phyloP scores from a whole-genome alignment of 352 stramenopile genomes.

The Phytophthora uliginosa region DNA sequence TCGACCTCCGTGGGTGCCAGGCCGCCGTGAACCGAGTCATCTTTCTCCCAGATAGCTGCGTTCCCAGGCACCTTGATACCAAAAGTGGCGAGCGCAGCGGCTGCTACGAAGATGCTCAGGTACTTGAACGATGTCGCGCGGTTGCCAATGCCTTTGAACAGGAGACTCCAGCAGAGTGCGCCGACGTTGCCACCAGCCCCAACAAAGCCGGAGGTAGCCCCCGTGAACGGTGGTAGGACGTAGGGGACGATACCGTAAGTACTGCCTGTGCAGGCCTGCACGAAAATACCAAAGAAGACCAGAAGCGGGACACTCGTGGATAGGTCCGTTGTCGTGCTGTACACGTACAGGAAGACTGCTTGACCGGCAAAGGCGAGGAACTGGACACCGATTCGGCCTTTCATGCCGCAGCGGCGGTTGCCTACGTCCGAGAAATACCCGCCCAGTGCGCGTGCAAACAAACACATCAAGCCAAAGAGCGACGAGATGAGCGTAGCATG shows the following conservation, averaged over 20 bases:
- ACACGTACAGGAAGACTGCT: slow-evolving; percentile 86
- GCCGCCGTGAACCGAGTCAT: slow-evolving; percentile 33
- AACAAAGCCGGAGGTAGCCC: slow-evolving; percentile 59
- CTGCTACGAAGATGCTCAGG: slow-evolving; percentile 54
- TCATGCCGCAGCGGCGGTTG: slow-evolving; percentile 84
- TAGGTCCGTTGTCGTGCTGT: slow-evolving; percentile 66
- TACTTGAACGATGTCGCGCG: slow-evolving; percentile 55
- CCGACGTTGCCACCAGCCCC: slow-evolving; percentile 67
- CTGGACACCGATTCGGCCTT: slow-evolving; percentile 87
- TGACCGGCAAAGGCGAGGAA: slow-evolving; percentile 80
- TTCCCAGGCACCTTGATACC: slow-evolving; percentile 40
- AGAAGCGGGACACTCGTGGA: slow-evolving; percentile 77
- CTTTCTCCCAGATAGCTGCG: slow-evolving; percentile 33
- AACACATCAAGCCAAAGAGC: slow-evolving; percentile 95
- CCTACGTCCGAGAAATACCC: slow-evolving; percentile 85
- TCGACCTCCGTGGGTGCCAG: slow-evolving; percentile 39
- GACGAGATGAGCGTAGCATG: slow-evolving; percentile 87
- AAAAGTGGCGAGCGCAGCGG: slow-evolving; percentile 33
- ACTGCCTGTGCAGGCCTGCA: slow-evolving; percentile 55
- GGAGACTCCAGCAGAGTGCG: slow-evolving; percentile 59
- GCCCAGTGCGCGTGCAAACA: slow-evolving; percentile 92
- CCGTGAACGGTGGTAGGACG: slow-evolving; percentile 50
- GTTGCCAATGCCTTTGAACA: slow-evolving; percentile 61
- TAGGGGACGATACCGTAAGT: slow-evolving; percentile 79
- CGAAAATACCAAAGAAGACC: slow-evolving; percentile 92